These are phyloP conservation scores for Eutrema salsugineum DNA, from an alignment of 441 rosid genomes.

Conservation along the genomic window DNA sequence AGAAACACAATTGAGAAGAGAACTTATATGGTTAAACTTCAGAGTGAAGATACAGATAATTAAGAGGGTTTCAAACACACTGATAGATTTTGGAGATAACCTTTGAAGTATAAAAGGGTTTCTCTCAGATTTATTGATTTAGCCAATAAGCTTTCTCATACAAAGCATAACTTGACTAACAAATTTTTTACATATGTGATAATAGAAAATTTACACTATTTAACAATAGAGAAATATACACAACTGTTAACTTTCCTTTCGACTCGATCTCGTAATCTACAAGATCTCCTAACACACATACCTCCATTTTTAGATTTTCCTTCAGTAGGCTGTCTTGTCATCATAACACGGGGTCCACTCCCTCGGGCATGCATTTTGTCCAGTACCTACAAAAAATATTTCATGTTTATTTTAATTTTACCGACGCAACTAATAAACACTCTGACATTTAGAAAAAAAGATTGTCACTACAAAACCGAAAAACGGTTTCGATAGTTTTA, in stretches of 20 bases:
- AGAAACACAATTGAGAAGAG: constrained; percentile 4
- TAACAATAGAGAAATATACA: too few relatives aligned
- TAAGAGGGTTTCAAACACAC: too few relatives aligned
- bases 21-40: background rate
- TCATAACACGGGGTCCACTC: constrained; percentile 81
- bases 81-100: too few relatives aligned
- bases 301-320: constrained; percentile 99
- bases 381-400: constrained; percentile 40
- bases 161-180: too few relatives aligned
- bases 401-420: background rate
- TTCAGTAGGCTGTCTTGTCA: constrained; percentile 96
- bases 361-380: constrained; percentile 96
- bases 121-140: too few relatives aligned
- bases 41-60: constrained; percentile 13
- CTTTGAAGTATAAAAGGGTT: too few relatives aligned
- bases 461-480: background rate
- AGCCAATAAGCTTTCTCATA: too few relatives aligned
- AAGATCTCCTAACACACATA: background rate
- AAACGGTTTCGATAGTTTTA: background rate
- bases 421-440: background rate
- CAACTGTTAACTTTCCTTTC: too few relatives aligned
- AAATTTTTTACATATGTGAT: too few relatives aligned
- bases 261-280: too few relatives aligned
- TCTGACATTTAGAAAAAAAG: too few relatives aligned
- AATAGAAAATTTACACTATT: too few relatives aligned